phyloP scores from a whole-genome alignment of 768 basidiomycete species.

The Amanita phalloides region DNA sequence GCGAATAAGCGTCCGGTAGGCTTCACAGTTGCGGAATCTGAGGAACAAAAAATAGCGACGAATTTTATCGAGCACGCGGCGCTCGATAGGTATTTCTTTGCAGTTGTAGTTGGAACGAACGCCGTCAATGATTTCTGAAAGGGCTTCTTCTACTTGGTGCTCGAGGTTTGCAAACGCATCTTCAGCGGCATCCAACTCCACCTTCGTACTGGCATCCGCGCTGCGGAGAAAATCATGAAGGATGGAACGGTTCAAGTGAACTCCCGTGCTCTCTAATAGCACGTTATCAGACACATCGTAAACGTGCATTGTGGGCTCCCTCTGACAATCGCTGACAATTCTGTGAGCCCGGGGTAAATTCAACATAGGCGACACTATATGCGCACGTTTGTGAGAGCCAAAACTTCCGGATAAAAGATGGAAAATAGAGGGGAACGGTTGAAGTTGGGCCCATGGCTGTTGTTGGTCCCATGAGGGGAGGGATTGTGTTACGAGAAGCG shows the following conservation, averaged over 20 bases:
- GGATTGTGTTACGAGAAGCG: background rate
- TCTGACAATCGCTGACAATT: conserved; percentile 22
- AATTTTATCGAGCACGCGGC: conserved; percentile 22
- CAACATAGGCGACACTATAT: background rate
- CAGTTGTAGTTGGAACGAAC: background rate
- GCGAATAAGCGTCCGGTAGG: conserved; percentile 30
- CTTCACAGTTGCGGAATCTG: conserved; percentile 42
- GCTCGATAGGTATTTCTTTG: conserved; percentile 19
- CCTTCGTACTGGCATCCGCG: conserved; percentile 16
- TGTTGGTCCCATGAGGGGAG: background rate
- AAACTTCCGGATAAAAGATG: conserved; percentile 36
- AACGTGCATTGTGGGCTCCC: conserved; percentile 23
- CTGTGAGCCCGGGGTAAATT: conserved; percentile 8
- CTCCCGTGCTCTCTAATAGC: conserved; percentile 32
- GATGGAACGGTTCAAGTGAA: conserved; percentile 22
- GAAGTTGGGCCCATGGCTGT: conserved; percentile 8
- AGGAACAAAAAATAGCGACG: conserved; percentile 43
- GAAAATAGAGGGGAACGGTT: conserved; percentile 23
- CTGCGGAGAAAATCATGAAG: conserved; percentile 16
- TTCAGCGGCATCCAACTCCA: conserved; percentile 27
- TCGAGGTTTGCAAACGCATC: conserved; percentile 33
- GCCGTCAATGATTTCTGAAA: background rate
- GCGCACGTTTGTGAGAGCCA: conserved; percentile 26
- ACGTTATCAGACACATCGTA: conserved; percentile 44
- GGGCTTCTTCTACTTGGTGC: conserved; percentile 22